A percentile compares a stretch with the other conserved stretches of the same genome.
Evolutionary conservation across 768 basidiomycete species (phyloP).

Genomic region (Auricularia sp.): DNA sequence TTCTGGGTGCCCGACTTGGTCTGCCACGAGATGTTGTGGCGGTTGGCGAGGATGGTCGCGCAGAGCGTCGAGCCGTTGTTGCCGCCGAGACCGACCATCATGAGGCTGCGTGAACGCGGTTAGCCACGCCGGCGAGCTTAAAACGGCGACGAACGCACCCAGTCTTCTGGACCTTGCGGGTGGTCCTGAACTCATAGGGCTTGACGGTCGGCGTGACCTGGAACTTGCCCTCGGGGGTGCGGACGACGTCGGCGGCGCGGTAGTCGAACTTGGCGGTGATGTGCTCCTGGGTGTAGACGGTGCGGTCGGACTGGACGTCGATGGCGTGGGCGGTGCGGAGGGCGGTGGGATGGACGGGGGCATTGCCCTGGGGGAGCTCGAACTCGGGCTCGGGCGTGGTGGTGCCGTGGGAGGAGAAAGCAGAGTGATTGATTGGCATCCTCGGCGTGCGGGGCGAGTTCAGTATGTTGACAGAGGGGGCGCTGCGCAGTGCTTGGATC

Average conservation of each 20-base stretch:
- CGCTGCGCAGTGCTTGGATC: constrained; percentile 65
- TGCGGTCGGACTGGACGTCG: constrained; percentile 73
- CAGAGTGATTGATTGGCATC: constrained; percentile 19
- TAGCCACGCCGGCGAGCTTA: constrained; percentile 5
- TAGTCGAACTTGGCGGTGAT: constrained; percentile 78
- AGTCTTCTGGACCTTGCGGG: constrained; percentile 76
- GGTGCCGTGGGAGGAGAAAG: constrained; percentile 50
- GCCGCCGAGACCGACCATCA: constrained; percentile 95
- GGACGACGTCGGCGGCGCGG: constrained; percentile 58
- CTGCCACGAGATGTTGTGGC: constrained; percentile 87
- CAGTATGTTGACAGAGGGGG: constrained; percentile 44
- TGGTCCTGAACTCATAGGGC: constrained; percentile 85
- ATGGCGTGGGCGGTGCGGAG: constrained; percentile 66
- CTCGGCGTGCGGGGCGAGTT: neutral
- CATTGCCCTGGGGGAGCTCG: constrained; percentile 41
- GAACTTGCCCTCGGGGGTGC: constrained; percentile 63
- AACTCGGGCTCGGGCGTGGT: constrained; percentile 63
- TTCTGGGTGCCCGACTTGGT: constrained; percentile 87
- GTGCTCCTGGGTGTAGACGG: constrained; percentile 67
- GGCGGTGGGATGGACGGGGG: constrained; percentile 74
- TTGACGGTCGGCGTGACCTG: constrained; percentile 69
- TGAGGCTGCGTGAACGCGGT: constrained; percentile 44
- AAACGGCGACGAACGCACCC: constrained; percentile 49
- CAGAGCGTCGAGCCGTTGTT: constrained; percentile 95
- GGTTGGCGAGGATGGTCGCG: constrained; percentile 93